phyloP scores from a whole-genome alignment of 2,329 filamentous ascomycete species.

The Xylariales sp. region DNA sequence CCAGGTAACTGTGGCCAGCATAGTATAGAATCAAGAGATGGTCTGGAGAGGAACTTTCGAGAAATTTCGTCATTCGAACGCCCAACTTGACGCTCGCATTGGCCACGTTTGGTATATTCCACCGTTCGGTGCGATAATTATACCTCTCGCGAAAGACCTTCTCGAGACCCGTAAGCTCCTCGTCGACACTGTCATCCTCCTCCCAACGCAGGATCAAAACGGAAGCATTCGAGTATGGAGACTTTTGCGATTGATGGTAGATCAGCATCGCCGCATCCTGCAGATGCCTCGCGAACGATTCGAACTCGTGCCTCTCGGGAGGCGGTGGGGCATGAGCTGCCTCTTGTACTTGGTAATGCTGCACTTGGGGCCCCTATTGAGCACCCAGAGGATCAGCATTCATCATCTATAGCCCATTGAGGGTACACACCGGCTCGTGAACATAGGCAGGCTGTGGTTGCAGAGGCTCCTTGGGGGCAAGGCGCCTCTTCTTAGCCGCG shows the following conservation, averaged over 20 bases:
- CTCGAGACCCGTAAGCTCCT: conserved; percentile 51
- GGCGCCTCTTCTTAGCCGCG: conserved; percentile 35
- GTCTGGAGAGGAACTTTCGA: conserved; percentile 53
- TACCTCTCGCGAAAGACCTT: conserved; percentile 56
- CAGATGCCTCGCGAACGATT: conserved; percentile 62
- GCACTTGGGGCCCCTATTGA: conserved; percentile 2
- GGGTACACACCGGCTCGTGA: conserved; percentile 21
- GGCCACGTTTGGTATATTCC: conserved; percentile 54
- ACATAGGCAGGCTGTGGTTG: conserved; percentile 21
- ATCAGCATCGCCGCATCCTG: conserved; percentile 67
- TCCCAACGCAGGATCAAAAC: conserved; percentile 61
- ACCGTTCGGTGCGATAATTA: conserved; percentile 56
- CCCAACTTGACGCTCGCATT: conserved; percentile 59
- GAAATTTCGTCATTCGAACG: conserved; percentile 55
- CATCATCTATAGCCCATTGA: conserved; percentile 7
- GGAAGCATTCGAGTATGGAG: conserved; percentile 54
- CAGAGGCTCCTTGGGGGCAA: conserved; percentile 29
- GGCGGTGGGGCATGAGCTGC: conserved; percentile 18
- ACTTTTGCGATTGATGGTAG: conserved; percentile 56
- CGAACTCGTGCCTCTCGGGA: conserved; percentile 56
- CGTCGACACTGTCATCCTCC: conserved; percentile 49
- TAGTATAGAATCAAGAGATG: conserved; percentile 64
- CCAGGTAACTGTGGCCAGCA: conserved; percentile 55
- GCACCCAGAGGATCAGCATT: no score
- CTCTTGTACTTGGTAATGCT: conserved; percentile 23